Base-by-base conservation (phyloP, 2,329 filamentous ascomycete species). In the Alternaria infectoria region DNA sequence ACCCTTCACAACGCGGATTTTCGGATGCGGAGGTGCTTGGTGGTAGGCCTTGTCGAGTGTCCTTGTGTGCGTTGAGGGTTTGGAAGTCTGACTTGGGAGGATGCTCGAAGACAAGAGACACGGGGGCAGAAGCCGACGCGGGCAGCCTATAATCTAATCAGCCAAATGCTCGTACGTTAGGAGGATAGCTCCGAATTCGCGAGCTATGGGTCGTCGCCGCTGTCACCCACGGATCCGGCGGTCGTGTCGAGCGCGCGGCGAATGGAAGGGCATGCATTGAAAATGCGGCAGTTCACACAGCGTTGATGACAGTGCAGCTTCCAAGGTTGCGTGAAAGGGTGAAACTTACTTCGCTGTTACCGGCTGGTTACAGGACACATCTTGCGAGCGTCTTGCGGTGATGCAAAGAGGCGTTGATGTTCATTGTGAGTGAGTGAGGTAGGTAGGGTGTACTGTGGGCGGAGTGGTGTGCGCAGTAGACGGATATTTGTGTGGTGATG, bases 361-460 rank as follows among this genome's bases (percentile, higher is more conserved):
- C 61, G 69, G 47, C 57, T 61, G 61, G 60, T 71, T 68, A 73
- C 66, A 74, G 71, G 58, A 71, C 61, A 70, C 72, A 74, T 74
- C 51, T 67, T 70, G 64, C 63, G 55, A 62, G 68, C 69, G 69
- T 73, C 66, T 74, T 73, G 71, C 68, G 66, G 55, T 60, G 60
- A 64, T 69, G 69, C 68, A 66, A 70, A 67, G 67, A 70, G 71
- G 70, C 68, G 61, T 70, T 69, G 62, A 72, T 67, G 61, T 69
- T 68, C 72, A 74, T 74, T 64, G 65, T 62, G 58, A 44, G 47
- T 25, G 52, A 45, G 21, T 36, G 50, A 26, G 54, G 32, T 36
- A 23, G 45, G 47, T 15, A 61, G 36, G 17, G 57, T 59, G 54
- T 45, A 26, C 40, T 52, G 30, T 52, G 6, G 49, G 49, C 6